A percentile compares a stretch with the other conserved stretches of the same genome.
These are phyloP conservation scores for Cladosporium oxysporum DNA, from an alignment of 2,329 filamentous ascomycete genomes.

Conservation along the genomic window DNA sequence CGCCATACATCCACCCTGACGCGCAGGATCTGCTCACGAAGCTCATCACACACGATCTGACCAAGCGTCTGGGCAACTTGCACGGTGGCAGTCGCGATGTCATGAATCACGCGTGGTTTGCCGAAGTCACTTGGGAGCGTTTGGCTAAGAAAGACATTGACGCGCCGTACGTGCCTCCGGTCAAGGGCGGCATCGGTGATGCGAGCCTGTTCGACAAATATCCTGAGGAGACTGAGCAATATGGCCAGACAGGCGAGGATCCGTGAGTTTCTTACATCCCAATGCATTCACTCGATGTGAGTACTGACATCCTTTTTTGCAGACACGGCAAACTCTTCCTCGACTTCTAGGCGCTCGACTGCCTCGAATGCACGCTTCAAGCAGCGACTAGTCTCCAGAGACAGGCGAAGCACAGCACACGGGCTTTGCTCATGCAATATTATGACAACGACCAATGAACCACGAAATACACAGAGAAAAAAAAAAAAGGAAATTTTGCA, in stretches of 20 bases:
- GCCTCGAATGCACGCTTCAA: not conserved
- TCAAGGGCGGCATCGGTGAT: conserved; percentile 90
- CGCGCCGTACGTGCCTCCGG: conserved; percentile 93
- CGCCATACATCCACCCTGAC: conserved; percentile 90
- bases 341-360: conserved; percentile 60
- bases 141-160: conserved; percentile 95
- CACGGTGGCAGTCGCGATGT: conserved; percentile 89
- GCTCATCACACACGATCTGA: conserved; percentile 91
- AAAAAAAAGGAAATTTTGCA: not conserved
- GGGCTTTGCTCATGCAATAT: not conserved
- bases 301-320: conserved; percentile 26
- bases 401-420: not conserved
- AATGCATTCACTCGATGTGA: not conserved
- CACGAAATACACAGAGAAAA: conserved; percentile 1
- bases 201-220: conserved; percentile 98
- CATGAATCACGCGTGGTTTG: conserved; percentile 94
- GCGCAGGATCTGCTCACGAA: conserved; percentile 90
- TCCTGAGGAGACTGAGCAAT: conserved; percentile 92
- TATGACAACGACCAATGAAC: conserved; percentile 12
- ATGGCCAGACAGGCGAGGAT: conserved; percentile 76
- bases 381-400: not conserved
- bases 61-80: conserved; percentile 91
- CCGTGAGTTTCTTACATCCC: conserved; percentile 65
- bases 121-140: conserved; percentile 96
- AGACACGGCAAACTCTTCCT: conserved; percentile 75